Base-by-base conservation (phyloP, 169 alveolate species). In the Plasmodium sp. region DNA sequence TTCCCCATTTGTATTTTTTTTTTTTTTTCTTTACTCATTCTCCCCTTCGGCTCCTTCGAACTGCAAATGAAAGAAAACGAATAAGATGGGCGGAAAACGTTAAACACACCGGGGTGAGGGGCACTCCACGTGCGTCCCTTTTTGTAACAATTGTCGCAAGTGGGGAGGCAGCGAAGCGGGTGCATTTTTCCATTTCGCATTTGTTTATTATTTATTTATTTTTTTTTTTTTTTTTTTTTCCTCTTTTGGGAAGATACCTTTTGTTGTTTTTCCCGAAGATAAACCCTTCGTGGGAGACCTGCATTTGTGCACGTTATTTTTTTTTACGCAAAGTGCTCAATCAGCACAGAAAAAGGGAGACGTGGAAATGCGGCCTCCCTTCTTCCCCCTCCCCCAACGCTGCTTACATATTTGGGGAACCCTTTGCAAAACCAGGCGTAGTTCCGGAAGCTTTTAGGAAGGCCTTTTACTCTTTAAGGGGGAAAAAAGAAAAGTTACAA, bases 361-460 rank as follows among this genome's bases (percentile, higher is more conserved):
- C 0, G 16, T 62, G 58, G 18, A 48, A 48, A 48, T 62, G 36
- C 3, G 77, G 16, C 36, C 6, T 62, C 31, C 5, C 36, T 62
- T 62, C 36, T 18, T 62, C 36, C 77, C 12, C 31, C 10, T 3
- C 67, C 5, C 48, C 27, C 16, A 36, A 67, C 54, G 72, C 33
- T 14, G 43, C 84, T 92, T 73, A 92, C 95, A 51, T 92, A 92
- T 92, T 92, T 92, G 18, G 95, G 92, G 67, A 77, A 92, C 2
- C 95, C 95, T 41, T 92, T 92, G 73, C 95, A 92, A 79, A 92
- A 71, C 95, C 95, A 92, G 58, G 92, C 95, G 62, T 92, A 62
- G 33, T 92, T 92, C 33, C 95, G 62, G 85, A 81, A 92, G 22
- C 43, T 92, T 92, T 81, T 81, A 12, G 95, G 83, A 12, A 77